phyloP scores from a whole-genome alignment of 768 basidiomycete genomes.

The Mycena epipterygia region DNA sequence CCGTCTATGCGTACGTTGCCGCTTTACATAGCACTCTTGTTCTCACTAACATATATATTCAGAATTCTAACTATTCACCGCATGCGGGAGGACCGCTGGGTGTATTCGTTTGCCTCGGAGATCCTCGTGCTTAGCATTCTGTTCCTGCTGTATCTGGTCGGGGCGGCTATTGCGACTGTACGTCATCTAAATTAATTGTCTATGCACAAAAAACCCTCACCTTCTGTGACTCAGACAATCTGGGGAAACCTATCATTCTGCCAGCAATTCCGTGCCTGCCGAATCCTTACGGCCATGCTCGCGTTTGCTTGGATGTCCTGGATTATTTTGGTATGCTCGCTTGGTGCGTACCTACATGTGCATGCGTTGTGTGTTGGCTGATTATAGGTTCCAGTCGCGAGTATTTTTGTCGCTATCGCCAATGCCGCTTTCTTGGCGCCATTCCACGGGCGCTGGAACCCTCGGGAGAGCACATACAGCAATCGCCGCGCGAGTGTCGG shows the following conservation, averaged over 20 bases:
- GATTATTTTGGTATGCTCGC: constrained; percentile 47
- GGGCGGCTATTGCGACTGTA: constrained; percentile 73
- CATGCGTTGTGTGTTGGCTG: neutral
- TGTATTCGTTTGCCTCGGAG: constrained; percentile 62
- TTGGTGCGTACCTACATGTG: constrained; percentile 11
- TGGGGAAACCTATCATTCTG: constrained; percentile 74
- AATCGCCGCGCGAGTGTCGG: constrained; percentile 24
- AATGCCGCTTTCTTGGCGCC: constrained; percentile 35
- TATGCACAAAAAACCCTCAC: neutral
- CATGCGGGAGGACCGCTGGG: constrained; percentile 57
- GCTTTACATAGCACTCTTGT: neutral
- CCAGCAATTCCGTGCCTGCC: constrained; percentile 65
- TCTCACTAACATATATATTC: neutral
- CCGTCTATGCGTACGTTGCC: constrained; percentile 62
- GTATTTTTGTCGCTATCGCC: constrained; percentile 27
- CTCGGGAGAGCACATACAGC: constrained; percentile 35
- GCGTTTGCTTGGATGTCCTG: constrained; percentile 80
- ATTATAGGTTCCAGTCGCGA: constrained; percentile 14
- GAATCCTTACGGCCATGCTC: constrained; percentile 72
- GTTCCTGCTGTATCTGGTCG: constrained; percentile 76
- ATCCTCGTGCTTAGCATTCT: constrained; percentile 63
- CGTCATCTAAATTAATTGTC: constrained; percentile 35
- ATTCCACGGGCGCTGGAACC: constrained; percentile 38
- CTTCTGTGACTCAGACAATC: constrained; percentile 51
- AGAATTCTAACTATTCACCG: constrained; percentile 35